These are phyloP conservation scores for Hymenochaete sp. DNA, from an alignment of 1,284 basidiomycete genomes.

Conservation along the genomic window DNA sequence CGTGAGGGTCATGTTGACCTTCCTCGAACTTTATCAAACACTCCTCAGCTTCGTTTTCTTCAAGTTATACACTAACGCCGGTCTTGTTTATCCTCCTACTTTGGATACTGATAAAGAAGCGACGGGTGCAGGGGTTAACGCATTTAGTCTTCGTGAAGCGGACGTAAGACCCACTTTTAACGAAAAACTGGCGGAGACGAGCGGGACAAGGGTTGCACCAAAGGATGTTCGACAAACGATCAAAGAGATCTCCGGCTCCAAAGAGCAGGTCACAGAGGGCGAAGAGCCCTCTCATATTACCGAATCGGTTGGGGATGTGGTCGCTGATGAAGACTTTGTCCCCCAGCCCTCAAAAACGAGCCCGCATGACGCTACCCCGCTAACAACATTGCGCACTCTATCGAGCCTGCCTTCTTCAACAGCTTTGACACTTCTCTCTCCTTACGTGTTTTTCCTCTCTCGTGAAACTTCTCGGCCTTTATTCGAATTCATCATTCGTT, in stretches of 20 bases:
- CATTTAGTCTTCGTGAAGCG: constrained; percentile 71
- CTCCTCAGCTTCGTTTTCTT: constrained; percentile 93
- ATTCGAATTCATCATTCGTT: constrained; percentile 91
- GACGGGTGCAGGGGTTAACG: constrained; percentile 82
- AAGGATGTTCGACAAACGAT: constrained; percentile 71
- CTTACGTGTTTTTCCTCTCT: constrained; percentile 92
- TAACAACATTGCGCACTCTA: constrained; percentile 77
- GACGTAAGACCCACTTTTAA: constrained; percentile 27
- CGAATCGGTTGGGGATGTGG: too few species aligned
- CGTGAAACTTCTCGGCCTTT: constrained; percentile 88
- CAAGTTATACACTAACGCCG: constrained; percentile 94
- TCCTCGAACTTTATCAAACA: constrained; percentile 97
- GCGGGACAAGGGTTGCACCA: constrained; percentile 51
- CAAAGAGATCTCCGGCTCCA: constrained; percentile 43
- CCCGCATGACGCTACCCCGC: constrained; percentile 40
- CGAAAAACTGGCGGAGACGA: constrained; percentile 39
- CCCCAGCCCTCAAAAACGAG: constrained; percentile 55
- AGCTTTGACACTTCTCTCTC: constrained; percentile 64
- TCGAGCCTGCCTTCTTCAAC: constrained; percentile 46
- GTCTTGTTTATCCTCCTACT: constrained; percentile 91
- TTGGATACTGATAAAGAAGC: constrained; percentile 83
- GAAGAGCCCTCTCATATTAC: constrained; percentile 23
- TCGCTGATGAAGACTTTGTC: constrained; percentile 68
- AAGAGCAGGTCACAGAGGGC: constrained; percentile 26
- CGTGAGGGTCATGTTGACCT: constrained; percentile 96